These are phyloP conservation scores for Lichtheimia ornata DNA, from an alignment of 371 early-diverging fungal genomes.

Conservation along the genomic window DNA sequence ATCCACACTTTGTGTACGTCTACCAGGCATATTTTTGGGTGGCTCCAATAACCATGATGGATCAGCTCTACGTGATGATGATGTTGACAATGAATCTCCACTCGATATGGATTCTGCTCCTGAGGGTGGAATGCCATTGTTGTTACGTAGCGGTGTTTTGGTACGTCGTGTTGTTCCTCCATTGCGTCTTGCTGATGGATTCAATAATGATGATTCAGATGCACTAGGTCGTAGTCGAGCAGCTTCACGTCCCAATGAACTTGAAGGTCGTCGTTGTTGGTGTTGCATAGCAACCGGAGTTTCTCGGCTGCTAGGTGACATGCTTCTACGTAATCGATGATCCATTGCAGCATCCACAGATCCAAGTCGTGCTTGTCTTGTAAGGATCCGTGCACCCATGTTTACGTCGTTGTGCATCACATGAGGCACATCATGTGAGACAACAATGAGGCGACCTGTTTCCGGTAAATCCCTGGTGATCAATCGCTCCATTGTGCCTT, in stretches of 20 bases:
- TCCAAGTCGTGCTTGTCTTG: background rate
- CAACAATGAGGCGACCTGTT: conserved; percentile 5
- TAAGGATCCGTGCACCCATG: conserved; percentile 25
- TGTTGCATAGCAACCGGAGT: background rate
- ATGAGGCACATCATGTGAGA: too few relatives aligned
- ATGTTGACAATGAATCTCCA: too few relatives aligned
- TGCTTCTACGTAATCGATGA: background rate
- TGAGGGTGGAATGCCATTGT: too few relatives aligned
- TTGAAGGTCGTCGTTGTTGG: conserved; percentile 6
- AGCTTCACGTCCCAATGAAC: conserved; percentile 8
- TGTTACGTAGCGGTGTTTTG: background rate
- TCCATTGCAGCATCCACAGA: too few relatives aligned
- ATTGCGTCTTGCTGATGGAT: conserved; percentile 2
- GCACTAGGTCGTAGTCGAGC: conserved; percentile 18
- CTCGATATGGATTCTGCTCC: too few relatives aligned
- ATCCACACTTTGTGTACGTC: conserved; percentile 21
- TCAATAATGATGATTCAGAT: conserved; percentile 12
- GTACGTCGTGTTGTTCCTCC: background rate
- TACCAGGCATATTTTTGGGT: conserved; percentile 22
- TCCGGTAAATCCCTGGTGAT: conserved; percentile 41
- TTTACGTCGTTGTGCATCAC: too few relatives aligned
- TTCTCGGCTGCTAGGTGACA: background rate
- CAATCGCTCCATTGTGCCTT: conserved; percentile 51
- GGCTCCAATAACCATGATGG: conserved; percentile 24
- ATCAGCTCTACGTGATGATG: background rate